Evolutionary conservation across 1,139 yeast species (phyloP), one percentile per base, ranked within the genome.

Genomic region (Pneumocystis murina): DNA sequence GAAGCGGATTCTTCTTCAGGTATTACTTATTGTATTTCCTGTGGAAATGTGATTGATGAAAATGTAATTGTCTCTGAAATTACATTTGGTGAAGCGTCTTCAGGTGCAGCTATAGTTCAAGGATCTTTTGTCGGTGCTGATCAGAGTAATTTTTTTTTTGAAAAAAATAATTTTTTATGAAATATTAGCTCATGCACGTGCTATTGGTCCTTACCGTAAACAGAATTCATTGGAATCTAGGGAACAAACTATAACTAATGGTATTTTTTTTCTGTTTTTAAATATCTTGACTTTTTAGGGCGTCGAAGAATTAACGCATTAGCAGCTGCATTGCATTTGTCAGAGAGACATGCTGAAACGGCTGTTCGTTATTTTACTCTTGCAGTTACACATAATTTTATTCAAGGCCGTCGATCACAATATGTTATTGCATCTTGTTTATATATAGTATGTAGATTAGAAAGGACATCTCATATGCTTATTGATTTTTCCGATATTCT

Each of bases 21-120:
- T 48, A 48, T 48, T 48, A 74, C 87, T 41, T 85, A 90, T 40
- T 92, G 98, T 77, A 78, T 79, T 57, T 72, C 76, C 60, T 92
- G 98, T 81, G 97, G 97, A 72, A 77, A 84, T 35, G 97, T 92
- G 57, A 82, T 82, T 64, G 95, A 89, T 70, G 97, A 91, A 72
- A 87, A 90, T 70, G 95, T 95, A 39, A 91, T 92, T 70, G 97
- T 94, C 36, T 84, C 95, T 33, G 98, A 94, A 72, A 94, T 94
- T 65, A 88, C 94, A 28, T 92, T 91, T 75, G 95, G 95, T 59
- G 99, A 94, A 71, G 82, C 90, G 2, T 81, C 95, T 14, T 80
- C 86, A 36, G 99, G 99, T 68, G 97, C 96, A 10, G 97, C 98
- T 43, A 83, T 87, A 66, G 96, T 92, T 1, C 96, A 90, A 69